phyloP scores from a whole-genome alignment of 208 protist species.

The Acanthamoeba healyi region DNA sequence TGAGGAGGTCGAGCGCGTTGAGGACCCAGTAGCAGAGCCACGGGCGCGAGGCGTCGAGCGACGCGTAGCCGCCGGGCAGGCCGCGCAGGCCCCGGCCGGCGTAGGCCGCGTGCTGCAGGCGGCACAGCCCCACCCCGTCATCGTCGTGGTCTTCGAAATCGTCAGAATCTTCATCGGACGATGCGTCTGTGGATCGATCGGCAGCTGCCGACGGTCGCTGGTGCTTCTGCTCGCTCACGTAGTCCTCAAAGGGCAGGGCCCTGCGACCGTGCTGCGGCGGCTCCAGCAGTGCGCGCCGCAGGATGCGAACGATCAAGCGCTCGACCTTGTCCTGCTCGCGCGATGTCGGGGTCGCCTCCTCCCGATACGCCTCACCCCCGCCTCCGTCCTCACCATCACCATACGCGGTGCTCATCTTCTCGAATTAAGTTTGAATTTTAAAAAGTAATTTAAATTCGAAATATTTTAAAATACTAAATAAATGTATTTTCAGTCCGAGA shows the following conservation, averaged over 20 bases:
- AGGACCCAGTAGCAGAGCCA: slow-evolving; percentile 91
- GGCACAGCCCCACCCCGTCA: neutral
- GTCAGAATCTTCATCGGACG: neutral
- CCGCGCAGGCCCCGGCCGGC: neutral
- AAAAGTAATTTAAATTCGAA: too few relatives aligned
- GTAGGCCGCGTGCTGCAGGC: slow-evolving; percentile 14
- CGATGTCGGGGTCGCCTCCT: neutral
- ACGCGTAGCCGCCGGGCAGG: slow-evolving; percentile 21
- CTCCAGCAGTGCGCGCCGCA: neutral
- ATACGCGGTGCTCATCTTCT: neutral
- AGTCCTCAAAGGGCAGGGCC: neutral
- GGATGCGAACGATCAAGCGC: neutral
- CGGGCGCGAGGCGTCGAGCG: slow-evolving; percentile 84
- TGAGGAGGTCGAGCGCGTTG: slow-evolving; percentile 87
- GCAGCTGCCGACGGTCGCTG: neutral
- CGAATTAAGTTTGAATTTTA: too few relatives aligned
- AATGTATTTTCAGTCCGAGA: too few relatives aligned
- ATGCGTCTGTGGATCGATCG: neutral
- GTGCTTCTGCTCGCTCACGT: neutral
- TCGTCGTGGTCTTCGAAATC: neutral
- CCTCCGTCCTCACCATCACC: neutral
- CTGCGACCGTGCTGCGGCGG: neutral
- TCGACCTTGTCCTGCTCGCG: neutral
- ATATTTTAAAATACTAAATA: too few relatives aligned
- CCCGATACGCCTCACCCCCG: neutral